A percentile compares a stretch with the other conserved stretches of the same genome.
phyloP scores from a whole-genome alignment of 2,329 filamentous ascomycete species.

The Fusarium coicis region DNA sequence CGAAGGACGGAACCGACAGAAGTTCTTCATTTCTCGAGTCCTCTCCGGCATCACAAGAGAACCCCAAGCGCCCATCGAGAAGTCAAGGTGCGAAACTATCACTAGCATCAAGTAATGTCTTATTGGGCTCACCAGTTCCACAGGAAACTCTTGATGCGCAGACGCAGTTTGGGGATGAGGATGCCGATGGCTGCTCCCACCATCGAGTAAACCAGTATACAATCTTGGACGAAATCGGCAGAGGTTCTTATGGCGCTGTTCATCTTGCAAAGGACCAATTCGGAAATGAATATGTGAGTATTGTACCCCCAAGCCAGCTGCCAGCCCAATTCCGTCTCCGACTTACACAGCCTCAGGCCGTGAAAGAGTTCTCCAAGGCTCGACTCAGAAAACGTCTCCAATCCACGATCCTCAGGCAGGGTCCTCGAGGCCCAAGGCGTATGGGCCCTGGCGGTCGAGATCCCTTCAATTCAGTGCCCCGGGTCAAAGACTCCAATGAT shows the following conservation, averaged over 20 bases:
- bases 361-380: slow-evolving; percentile 98
- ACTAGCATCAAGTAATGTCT: background rate
- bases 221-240: slow-evolving; percentile 95
- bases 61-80: slow-evolving; percentile 68
- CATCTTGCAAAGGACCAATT: slow-evolving; percentile 91
- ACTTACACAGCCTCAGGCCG: slow-evolving; percentile 68
- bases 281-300: slow-evolving; percentile 88
- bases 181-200: slow-evolving; percentile 81
- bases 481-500: slow-evolving; percentile 69
- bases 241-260: slow-evolving; percentile 94
- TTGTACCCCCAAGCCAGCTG: background rate
- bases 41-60: slow-evolving; percentile 66
- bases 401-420: slow-evolving; percentile 79
- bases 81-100: slow-evolving; percentile 59
- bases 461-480: slow-evolving; percentile 43
- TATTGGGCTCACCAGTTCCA: slow-evolving; percentile 15
- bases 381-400: slow-evolving; percentile 89
- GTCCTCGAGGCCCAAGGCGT: slow-evolving; percentile 50
- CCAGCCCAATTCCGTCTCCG: slow-evolving; percentile 13
- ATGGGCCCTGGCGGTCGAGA: slow-evolving; percentile 42
- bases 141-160: slow-evolving; percentile 93
- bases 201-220: slow-evolving; percentile 95
- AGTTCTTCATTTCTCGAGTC: slow-evolving; percentile 59
- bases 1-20: slow-evolving; percentile 57
- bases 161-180: slow-evolving; percentile 86